Evolutionary conservation across 208 protist genomes (phyloP), one percentile per base, ranked within the genome.

Genomic region (Angomonas desouzai): DNA sequence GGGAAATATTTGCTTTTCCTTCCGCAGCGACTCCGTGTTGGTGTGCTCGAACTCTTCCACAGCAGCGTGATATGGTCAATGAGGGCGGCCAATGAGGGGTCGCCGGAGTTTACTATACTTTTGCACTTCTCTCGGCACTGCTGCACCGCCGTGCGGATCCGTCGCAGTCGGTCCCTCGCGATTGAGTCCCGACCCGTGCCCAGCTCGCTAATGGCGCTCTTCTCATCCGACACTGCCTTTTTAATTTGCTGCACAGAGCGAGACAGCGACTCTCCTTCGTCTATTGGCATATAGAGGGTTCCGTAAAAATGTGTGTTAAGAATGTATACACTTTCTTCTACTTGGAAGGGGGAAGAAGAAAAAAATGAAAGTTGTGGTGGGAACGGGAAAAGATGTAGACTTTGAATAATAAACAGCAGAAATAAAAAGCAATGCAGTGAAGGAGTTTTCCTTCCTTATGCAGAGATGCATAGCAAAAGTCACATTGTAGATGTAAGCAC

Each of bases 271-370:
- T 91, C 85, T 34, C 77, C 79, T 58, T 68, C 72, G 55, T 85
- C 81, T 33, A 87, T 32, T 13, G 85, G 67, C 85, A 91, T 91
- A 43, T n/a, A n/a, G n/a, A n/a, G n/a, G n/a, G n/a, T n/a, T n/a
- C n/a, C n/a, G n/a, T n/a, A n/a, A n/a, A n/a, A n/a, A n/a, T n/a
- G n/a, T n/a, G n/a, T n/a, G n/a, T n/a, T n/a, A n/a, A n/a, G n/a
- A n/a, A n/a, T n/a, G n/a, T n/a, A n/a, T n/a, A n/a, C n/a, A n/a
- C n/a, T n/a, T n/a, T n/a, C n/a, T n/a, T n/a, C n/a, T 6, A 40
- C 13, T 18, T 40, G 6, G 13, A 40, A 40, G 36, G 13, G 13
- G 36, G 36, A 13, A 6, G 36, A 40, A 40, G 13, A 40, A 40
- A 40, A 40, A 40, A 40, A 40, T 18, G 36, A 40, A 13, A 40